Conservation (phyloP, 2,329 filamentous ascomycete genomes). For the Paecilomyces variotii region DNA sequence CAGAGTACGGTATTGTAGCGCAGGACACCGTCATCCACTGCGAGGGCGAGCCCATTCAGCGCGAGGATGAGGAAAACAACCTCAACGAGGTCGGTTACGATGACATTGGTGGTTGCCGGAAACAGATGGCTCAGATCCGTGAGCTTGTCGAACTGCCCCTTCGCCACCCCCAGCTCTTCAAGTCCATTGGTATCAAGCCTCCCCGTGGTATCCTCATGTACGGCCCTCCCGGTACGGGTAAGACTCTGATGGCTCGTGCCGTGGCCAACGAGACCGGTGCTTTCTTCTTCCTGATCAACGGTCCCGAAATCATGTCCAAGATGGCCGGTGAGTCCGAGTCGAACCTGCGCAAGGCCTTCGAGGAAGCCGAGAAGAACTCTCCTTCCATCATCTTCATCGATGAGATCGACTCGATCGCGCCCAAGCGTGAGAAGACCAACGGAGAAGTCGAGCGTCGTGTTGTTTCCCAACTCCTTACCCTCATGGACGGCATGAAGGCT, state of each 20-base stretch:
- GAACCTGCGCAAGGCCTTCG: conserved; percentile 96
- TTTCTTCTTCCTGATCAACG: conserved; percentile 99
- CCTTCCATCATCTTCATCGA: conserved; percentile 99
- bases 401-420: conserved; percentile 97
- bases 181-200: conserved; percentile 99
- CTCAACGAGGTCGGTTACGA: conserved; percentile 98
- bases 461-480: conserved; percentile 88
- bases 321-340: conserved; percentile 99
- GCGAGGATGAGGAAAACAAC: conserved; percentile 98
- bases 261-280: conserved; percentile 98
- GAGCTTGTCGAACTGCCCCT: conserved; percentile 97
- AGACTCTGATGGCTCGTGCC: conserved; percentile 97
- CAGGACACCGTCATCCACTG: conserved; percentile 99
- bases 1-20: conserved; percentile 96
- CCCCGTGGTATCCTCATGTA: conserved; percentile 95
- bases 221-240: conserved; percentile 96
- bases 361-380: conserved; percentile 99
- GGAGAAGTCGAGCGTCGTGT: conserved; percentile 98
- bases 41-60: conserved; percentile 93
- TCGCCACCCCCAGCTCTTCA: conserved; percentile 97
- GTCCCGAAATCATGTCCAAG: conserved; percentile 99
- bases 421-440: conserved; percentile 99
- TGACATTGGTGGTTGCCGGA: conserved; percentile 97
- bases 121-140: conserved; percentile 99
- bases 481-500: conserved; percentile 99